A percentile compares a stretch with the other conserved stretches of the same genome.
These are phyloP conservation scores for Erysimum cheiranthoides DNA, from an alignment of 345 rosid species.

Conservation along the genomic window DNA sequence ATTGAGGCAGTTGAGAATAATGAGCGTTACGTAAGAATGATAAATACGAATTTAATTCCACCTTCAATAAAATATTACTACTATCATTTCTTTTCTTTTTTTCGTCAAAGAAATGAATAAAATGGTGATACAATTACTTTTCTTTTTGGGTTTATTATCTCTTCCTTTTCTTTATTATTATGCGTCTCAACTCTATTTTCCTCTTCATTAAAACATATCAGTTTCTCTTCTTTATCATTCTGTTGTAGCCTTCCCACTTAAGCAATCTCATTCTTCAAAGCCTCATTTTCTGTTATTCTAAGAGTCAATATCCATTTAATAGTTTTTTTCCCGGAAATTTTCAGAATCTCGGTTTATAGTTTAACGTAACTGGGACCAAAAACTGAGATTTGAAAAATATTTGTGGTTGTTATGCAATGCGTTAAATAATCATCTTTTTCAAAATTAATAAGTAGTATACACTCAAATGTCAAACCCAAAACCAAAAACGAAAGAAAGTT, in stretches of 20 bases:
- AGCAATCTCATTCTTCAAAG: constrained; percentile 29
- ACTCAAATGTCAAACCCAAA: background rate
- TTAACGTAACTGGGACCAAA: background rate
- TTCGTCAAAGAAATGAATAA: background rate
- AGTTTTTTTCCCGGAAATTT: background rate
- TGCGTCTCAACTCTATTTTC: background rate
- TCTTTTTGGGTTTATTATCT: background rate
- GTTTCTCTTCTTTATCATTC: constrained; percentile 12
- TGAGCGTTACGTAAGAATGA: constrained; percentile 44
- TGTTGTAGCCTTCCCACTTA: constrained; percentile 29
- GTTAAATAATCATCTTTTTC: background rate
- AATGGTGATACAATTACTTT: background rate
- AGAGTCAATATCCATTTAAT: background rate
- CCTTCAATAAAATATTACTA: background rate
- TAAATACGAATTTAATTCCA: constrained; percentile 44
- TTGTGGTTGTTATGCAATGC: background rate
- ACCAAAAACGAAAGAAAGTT: no score
- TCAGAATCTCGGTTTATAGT: background rate
- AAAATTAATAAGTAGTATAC: background rate
- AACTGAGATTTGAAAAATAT: background rate
- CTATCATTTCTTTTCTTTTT: background rate
- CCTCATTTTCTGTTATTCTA: background rate
- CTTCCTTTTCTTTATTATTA: background rate
- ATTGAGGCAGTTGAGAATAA: constrained; percentile 46
- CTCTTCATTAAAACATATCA: constrained; percentile 3